These are phyloP conservation scores for Ustilago trichophora DNA, from an alignment of 1,284 basidiomycete species.

Conservation along the genomic window DNA sequence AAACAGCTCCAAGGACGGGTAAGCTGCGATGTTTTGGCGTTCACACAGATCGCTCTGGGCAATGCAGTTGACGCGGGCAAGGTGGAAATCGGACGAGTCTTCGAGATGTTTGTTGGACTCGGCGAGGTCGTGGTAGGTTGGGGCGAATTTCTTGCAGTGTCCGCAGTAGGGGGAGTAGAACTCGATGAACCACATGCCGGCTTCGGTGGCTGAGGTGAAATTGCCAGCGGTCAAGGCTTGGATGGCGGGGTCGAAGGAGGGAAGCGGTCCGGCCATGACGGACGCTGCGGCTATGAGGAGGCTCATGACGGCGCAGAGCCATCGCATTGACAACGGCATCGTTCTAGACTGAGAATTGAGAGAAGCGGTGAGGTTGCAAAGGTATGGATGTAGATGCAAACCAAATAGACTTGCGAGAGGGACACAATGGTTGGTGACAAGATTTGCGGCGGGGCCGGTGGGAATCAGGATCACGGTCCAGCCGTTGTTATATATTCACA, in stretches of 20 bases:
- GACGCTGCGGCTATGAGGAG: neutral
- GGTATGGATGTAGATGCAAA: neutral
- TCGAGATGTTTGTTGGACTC: conserved; percentile 50
- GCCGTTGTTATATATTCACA: neutral
- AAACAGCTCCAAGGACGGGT: conserved; percentile 53
- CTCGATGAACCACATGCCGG: conserved; percentile 56
- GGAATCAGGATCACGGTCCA: no score
- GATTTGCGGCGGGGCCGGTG: no score
- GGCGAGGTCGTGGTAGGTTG: conserved; percentile 80
- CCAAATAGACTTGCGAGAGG: no score
- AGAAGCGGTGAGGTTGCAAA: neutral
- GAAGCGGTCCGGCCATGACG: conserved; percentile 12
- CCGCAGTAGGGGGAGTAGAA: conserved; percentile 74
- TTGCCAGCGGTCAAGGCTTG: conserved; percentile 25
- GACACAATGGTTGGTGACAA: no score
- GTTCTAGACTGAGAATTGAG: no score
- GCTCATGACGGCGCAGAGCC: neutral
- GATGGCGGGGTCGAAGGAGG: conserved; percentile 17
- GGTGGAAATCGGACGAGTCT: conserved; percentile 52
- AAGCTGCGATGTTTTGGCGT: conserved; percentile 42
- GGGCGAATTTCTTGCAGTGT: conserved; percentile 79
- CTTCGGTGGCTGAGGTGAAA: conserved; percentile 23
- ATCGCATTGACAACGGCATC: conserved; percentile 13
- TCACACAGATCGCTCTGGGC: conserved; percentile 53
- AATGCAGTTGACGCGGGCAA: conserved; percentile 63